These are phyloP conservation scores for Wickerhamiella dianesei DNA, from an alignment of 805 yeast genomes.

Conservation along the genomic window DNA sequence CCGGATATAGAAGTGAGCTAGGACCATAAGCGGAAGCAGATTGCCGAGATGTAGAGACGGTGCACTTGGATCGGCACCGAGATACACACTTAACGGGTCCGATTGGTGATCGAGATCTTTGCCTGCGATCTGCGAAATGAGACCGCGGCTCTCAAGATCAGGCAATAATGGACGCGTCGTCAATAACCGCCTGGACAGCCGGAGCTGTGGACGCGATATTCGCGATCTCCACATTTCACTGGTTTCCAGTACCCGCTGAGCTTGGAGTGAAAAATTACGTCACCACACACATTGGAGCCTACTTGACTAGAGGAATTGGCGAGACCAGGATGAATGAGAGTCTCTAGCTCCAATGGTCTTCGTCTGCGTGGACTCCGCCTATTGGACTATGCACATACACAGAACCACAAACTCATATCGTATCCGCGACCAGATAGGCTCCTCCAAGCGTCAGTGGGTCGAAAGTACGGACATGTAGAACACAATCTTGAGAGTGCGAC, in stretches of 20 bases:
- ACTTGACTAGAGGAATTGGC: neutral
- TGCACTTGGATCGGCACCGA: constrained; percentile 97
- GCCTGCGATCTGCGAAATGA: constrained; percentile 29
- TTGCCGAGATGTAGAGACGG: constrained; percentile 82
- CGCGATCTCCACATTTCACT: neutral
- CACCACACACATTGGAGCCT: no score
- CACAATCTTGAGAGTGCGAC: constrained; percentile 7
- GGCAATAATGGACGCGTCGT: neutral
- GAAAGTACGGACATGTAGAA: constrained; percentile 6
- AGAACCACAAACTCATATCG: constrained; percentile 5
- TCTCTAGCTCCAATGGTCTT: constrained; percentile 4
- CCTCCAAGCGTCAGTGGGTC: constrained; percentile 12
- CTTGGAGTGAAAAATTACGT: neutral
- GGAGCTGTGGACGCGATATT: no score
- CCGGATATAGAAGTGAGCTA: constrained; percentile 67
- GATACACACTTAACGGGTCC: constrained; percentile 47
- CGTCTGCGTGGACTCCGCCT: constrained; percentile 9
- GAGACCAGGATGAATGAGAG: constrained; percentile 2
- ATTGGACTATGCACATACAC: constrained; percentile 10
- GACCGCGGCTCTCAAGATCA: constrained; percentile 27
- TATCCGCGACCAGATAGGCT: constrained; percentile 5
- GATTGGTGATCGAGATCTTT: constrained; percentile 16
- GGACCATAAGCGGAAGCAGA: constrained; percentile 68
- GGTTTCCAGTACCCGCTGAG: no score
- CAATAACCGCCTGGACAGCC: neutral